phyloP scores from a whole-genome alignment of 331 rosid species.

The Telfairia occidentalis region DNA sequence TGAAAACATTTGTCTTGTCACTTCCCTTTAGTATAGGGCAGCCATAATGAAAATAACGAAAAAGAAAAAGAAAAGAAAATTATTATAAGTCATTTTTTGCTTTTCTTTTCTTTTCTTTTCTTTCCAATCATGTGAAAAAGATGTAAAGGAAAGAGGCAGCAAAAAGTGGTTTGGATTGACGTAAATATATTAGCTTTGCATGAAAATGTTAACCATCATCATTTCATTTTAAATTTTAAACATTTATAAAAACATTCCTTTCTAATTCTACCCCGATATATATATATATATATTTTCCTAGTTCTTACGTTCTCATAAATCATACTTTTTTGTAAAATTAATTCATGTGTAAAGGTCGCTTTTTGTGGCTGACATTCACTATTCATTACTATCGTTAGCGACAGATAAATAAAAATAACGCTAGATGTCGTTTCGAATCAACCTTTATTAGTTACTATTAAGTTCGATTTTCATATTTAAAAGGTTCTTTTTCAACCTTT shows the following conservation, averaged over 20 bases:
- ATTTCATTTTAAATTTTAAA: neutral
- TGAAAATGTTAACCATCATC: conserved; percentile 8
- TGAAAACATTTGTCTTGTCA: neutral
- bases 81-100: neutral
- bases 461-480: too few species aligned
- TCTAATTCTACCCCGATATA: too few species aligned
- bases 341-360: neutral
- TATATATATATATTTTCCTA: too few species aligned
- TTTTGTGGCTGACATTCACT: neutral
- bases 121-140: conserved; percentile 12
- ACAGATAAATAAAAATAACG: too few species aligned
- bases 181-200: conserved; percentile 4
- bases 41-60: neutral
- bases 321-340: too few species aligned
- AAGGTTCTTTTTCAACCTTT: too few species aligned
- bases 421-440: neutral
- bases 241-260: neutral
- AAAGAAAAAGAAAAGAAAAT: neutral
- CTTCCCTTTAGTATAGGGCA: neutral
- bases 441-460: too few species aligned
- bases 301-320: too few species aligned
- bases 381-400: neutral
- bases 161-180: conserved; percentile 6
- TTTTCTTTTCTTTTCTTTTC: neutral
- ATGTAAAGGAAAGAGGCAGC: conserved; percentile 9